A percentile compares a stretch with the other conserved stretches of the same genome.
phyloP scores from a whole-genome alignment of 805 yeast species.

The Saccharomycopsis javanensis region DNA sequence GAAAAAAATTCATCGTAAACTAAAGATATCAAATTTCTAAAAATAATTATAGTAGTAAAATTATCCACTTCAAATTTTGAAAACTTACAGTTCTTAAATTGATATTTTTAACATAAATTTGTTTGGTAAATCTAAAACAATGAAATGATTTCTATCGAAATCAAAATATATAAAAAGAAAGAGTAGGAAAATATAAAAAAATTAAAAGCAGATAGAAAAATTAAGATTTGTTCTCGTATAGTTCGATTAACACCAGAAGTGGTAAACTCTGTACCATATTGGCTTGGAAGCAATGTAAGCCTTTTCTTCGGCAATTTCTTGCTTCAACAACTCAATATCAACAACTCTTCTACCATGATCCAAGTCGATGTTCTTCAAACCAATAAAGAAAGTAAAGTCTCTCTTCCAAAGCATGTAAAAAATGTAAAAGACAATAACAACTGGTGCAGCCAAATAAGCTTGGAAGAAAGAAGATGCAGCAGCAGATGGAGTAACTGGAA shows the following conservation, averaged over 20 bases:
- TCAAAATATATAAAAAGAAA: neutral
- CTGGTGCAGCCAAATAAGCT: slow-evolving; percentile 55
- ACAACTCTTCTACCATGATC: slow-evolving; percentile 53
- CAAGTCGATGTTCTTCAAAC: slow-evolving; percentile 44
- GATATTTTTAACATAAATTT: too few relatives aligned
- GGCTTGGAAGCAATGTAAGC: slow-evolving; percentile 36
- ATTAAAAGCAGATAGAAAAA: neutral
- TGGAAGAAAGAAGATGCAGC: slow-evolving; percentile 53
- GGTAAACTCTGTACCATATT: slow-evolving; percentile 34
- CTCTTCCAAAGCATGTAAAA: slow-evolving; percentile 48
- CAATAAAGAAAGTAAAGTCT: slow-evolving; percentile 33
- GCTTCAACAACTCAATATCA: slow-evolving; percentile 43
- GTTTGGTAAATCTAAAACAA: too few relatives aligned
- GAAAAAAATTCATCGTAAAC: too few relatives aligned
- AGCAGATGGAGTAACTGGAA: slow-evolving; percentile 48
- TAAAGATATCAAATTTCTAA: too few relatives aligned
- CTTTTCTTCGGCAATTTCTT: slow-evolving; percentile 45
- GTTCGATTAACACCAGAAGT: slow-evolving; percentile 38
- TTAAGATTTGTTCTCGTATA: neutral
- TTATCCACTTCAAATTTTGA: too few relatives aligned
- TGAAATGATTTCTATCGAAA: too few relatives aligned
- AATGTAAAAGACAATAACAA: slow-evolving; percentile 45
- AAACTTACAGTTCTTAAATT: too few relatives aligned
- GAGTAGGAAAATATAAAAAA: neutral
- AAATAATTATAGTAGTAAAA: too few relatives aligned